These are phyloP conservation scores for Mesembryanthemum crystallinum DNA, from an alignment of 148 eudicot species.

Conservation along the genomic window DNA sequence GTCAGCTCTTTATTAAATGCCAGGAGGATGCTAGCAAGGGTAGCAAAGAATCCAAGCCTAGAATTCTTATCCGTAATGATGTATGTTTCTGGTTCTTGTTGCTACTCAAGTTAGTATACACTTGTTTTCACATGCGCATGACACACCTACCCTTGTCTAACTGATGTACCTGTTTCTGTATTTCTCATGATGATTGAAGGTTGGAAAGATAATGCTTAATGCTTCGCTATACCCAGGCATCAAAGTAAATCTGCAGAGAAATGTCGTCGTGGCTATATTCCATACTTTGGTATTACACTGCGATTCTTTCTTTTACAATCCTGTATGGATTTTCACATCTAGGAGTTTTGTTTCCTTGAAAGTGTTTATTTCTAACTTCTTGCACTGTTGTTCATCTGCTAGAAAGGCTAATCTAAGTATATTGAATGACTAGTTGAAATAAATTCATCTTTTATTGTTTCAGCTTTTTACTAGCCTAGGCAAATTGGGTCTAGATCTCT, in stretches of 20 bases:
- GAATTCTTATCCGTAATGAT: conserved; percentile 85
- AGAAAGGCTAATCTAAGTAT: background rate
- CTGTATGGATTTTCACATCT: background rate
- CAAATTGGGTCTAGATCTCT: too few relatives aligned
- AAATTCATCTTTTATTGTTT: too few relatives aligned
- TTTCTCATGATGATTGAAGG: conserved; percentile 43
- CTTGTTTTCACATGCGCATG: background rate
- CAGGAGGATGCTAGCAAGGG: conserved; percentile 72
- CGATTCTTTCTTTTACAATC: background rate
- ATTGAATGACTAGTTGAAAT: too few relatives aligned
- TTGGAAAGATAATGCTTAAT: conserved; percentile 79
- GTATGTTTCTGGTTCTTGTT: conserved; percentile 45
- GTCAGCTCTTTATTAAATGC: conserved; percentile 71
- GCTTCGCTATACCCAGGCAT: conserved; percentile 79
- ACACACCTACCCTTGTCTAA: background rate
- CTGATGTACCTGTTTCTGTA: conserved; percentile 9
- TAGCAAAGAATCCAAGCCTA: conserved; percentile 82
- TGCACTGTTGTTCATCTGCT: background rate
- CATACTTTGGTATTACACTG: conserved; percentile 65
- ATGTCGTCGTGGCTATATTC: conserved; percentile 67
- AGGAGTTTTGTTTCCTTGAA: background rate
- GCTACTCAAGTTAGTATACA: background rate
- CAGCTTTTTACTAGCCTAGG: background rate
- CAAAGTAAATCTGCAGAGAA: conserved; percentile 74
- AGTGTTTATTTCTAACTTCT: background rate